Conservation (phyloP, 495 filamentous ascomycete genomes). For the Aspergillus egyptiacus region DNA sequence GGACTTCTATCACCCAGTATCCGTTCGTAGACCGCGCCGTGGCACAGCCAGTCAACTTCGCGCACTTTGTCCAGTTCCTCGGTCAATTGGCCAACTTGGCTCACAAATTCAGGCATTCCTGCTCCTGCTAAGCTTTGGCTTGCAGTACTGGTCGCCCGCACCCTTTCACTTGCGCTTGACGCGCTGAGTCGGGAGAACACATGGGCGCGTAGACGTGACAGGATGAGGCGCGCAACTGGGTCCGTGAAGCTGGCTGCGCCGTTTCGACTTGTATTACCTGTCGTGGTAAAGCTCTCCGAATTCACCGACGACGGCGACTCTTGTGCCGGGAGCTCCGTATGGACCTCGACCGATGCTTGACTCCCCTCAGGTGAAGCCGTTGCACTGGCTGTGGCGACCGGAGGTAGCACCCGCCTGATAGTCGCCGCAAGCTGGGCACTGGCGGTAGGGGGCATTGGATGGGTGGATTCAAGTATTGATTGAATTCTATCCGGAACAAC, state of each 20-base stretch:
- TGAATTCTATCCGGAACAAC: conserved; percentile 59
- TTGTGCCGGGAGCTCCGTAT: conserved; percentile 14
- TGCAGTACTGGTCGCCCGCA: conserved; percentile 72
- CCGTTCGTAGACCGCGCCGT: conserved; percentile 74
- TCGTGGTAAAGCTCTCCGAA: conserved; percentile 3
- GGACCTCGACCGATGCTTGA: conserved; percentile 33
- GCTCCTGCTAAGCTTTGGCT: conserved; percentile 73
- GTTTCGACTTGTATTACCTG: conserved; percentile 1
- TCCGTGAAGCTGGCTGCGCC: conserved; percentile 51
- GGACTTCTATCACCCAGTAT: conserved; percentile 38
- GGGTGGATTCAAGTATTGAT: conserved; percentile 70
- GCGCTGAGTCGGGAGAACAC: conserved; percentile 71
- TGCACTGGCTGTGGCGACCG: conserved; percentile 35
- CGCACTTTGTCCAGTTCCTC: conserved; percentile 72
- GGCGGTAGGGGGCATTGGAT: conserved; percentile 62
- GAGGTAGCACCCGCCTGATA: conserved; percentile 51
- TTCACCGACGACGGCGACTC: conserved; percentile 15
- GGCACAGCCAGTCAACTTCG: conserved; percentile 71
- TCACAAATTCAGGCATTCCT: conserved; percentile 87
- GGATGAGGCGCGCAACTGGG: conserved; percentile 75
- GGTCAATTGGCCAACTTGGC: conserved; percentile 71
- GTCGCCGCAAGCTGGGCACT: conserved; percentile 42
- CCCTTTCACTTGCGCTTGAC: conserved; percentile 70
- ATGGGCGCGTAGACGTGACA: conserved; percentile 67
- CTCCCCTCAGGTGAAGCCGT: conserved; percentile 33